These are phyloP conservation scores for Hypoxylon sp. DNA, from an alignment of 2,329 filamentous ascomycete species.

Conservation along the genomic window DNA sequence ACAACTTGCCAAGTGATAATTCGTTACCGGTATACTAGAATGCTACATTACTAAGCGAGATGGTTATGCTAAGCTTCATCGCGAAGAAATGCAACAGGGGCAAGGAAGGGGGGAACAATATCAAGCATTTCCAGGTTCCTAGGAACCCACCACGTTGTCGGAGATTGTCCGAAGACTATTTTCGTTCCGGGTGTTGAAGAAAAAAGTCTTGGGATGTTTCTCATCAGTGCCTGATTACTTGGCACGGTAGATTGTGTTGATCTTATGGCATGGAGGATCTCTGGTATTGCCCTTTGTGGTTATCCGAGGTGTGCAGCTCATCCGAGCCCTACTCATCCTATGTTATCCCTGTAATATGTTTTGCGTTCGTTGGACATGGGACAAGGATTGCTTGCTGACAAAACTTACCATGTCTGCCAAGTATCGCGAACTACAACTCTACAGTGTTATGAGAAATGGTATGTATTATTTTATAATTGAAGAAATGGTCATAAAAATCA, in stretches of 20 bases:
- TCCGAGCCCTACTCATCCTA: conserved; percentile 30
- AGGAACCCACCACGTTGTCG: conserved; percentile 20
- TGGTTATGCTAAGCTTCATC: conserved; percentile 5
- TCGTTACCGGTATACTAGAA: conserved; percentile 5
- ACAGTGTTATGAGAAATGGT: not conserved
- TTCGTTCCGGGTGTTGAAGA: conserved; percentile 30
- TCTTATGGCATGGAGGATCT: conserved; percentile 32
- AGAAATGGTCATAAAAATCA: not conserved
- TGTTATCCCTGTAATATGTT: conserved; percentile 20
- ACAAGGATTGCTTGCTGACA: conserved; percentile 21
- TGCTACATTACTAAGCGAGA: conserved; percentile 9
- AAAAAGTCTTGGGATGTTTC: conserved; percentile 37
- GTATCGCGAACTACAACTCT: conserved; percentile 20
- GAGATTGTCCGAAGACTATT: conserved; percentile 38
- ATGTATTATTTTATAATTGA: not conserved
- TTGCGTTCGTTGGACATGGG: conserved; percentile 21
- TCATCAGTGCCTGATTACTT: conserved; percentile 32
- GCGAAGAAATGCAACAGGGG: not conserved
- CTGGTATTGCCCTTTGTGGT: conserved; percentile 29
- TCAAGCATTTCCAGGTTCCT: conserved; percentile 5
- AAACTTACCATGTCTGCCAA: conserved; percentile 15
- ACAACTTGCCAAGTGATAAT: not conserved
- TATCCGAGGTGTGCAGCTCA: conserved; percentile 27
- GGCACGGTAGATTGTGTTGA: conserved; percentile 32
- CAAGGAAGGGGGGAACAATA: conserved; percentile 15